Evolutionary conservation across 257 asterid genomes (phyloP).

Genomic region (Dorcoceras hygrometricum): DNA sequence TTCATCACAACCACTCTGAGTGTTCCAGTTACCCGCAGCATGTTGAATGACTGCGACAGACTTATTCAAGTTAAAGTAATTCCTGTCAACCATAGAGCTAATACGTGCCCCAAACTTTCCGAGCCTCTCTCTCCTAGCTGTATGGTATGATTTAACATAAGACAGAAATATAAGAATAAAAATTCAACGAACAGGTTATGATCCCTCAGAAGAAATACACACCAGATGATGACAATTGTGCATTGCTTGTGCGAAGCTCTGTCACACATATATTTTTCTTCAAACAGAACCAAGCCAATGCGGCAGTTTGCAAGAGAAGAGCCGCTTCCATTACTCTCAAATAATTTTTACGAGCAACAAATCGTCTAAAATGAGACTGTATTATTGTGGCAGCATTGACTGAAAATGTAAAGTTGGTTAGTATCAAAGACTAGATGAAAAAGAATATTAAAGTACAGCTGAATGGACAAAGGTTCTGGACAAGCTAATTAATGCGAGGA

Average conservation of each 20-base stretch:
- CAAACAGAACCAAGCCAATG: conserved; percentile 57
- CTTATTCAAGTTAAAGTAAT: conserved; percentile 49
- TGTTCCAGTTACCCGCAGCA: conserved; percentile 54
- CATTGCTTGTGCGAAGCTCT: conserved; percentile 30
- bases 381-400: conserved; percentile 87
- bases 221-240: conserved; percentile 38
- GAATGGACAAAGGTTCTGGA: not conserved
- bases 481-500: not conserved
- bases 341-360: conserved; percentile 44
- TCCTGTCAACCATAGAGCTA: conserved; percentile 52
- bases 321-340: conserved; percentile 50
- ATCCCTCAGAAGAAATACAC: conserved; percentile 22
- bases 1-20: conserved; percentile 28
- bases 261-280: conserved; percentile 35
- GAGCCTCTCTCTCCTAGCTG: conserved; percentile 45
- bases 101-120: conserved; percentile 32
- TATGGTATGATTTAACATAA: conserved; percentile 30
- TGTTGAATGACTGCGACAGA: conserved; percentile 53
- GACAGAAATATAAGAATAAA: conserved; percentile 18
- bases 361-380: conserved; percentile 68
- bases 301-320: conserved; percentile 53
- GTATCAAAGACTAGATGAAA: conserved; percentile 11
- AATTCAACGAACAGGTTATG: conserved; percentile 2
- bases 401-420: conserved; percentile 33
- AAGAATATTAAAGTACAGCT: not conserved